A percentile compares a stretch with the other conserved stretches of the same genome.
Evolutionary conservation across 2,329 filamentous ascomycete species (phyloP).

Genomic region (Elsinoe australis): DNA sequence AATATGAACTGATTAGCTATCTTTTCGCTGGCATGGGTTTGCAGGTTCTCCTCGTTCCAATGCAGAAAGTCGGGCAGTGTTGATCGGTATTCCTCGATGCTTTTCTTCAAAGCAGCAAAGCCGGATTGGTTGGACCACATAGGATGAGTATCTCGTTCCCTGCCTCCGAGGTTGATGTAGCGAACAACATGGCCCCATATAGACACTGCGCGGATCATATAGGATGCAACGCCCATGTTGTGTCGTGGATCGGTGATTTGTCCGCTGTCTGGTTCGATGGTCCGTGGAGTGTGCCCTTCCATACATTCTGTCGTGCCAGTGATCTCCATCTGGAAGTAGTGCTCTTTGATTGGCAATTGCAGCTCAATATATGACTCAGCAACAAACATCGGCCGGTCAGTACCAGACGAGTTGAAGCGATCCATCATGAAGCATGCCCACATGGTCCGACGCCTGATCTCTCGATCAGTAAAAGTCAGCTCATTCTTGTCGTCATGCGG

Average conservation of each 20-base stretch:
- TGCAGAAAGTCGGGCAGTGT: conserved; percentile 63
- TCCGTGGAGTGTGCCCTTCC: conserved; percentile 60
- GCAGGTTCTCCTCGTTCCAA: conserved; percentile 74
- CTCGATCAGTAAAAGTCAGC: conserved; percentile 79
- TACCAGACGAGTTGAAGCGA: conserved; percentile 91
- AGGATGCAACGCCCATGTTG: conserved; percentile 92
- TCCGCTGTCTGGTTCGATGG: conserved; percentile 55
- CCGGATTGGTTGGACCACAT: conserved; percentile 79
- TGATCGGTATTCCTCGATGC: conserved; percentile 62
- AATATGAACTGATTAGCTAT: conserved; percentile 89
- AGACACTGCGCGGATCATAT: conserved; percentile 75
- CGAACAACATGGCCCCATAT: conserved; percentile 85
- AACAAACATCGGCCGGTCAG: conserved; percentile 83
- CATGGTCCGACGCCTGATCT: conserved; percentile 90
- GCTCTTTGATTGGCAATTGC: conserved; percentile 83
- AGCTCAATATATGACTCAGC: conserved; percentile 83
- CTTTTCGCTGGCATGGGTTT: conserved; percentile 73
- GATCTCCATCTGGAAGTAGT: conserved; percentile 84
- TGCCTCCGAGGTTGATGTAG: conserved; percentile 85
- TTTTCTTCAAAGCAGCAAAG: conserved; percentile 61
- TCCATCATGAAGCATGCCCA: conserved; percentile 99
- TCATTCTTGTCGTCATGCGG: conserved; percentile 24
- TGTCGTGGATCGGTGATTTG: conserved; percentile 59
- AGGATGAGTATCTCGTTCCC: conserved; percentile 64
- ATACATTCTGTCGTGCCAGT: conserved; percentile 79